These are phyloP conservation scores for Suhomyces anneliseae DNA, from an alignment of 1,139 yeast genomes.

Conservation along the genomic window DNA sequence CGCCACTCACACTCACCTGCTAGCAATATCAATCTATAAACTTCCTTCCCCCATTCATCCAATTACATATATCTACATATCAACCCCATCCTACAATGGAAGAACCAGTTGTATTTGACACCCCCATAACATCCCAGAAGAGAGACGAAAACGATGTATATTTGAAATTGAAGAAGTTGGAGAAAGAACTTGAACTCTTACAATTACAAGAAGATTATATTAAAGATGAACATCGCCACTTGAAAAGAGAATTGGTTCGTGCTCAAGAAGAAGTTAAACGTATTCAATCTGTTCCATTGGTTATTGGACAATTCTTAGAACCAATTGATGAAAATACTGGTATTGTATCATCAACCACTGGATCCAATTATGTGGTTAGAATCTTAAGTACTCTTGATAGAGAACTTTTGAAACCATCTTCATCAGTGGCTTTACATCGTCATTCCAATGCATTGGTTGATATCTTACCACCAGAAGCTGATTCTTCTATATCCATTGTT, in stretches of 20 bases:
- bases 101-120: conserved; percentile 24
- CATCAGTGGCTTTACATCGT: conserved; percentile 96
- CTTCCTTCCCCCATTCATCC: background rate
- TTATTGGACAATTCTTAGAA: conserved; percentile 96
- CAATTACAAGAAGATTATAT: conserved; percentile 92
- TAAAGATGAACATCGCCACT: conserved; percentile 95
- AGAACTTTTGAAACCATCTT: conserved; percentile 89
- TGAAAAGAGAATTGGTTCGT: conserved; percentile 88
- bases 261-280: conserved; percentile 99
- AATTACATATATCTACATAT: conserved; percentile 2
- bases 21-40: conserved; percentile 1
- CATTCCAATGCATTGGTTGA: conserved; percentile 97
- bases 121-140: conserved; percentile 14
- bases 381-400: conserved; percentile 92
- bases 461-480: conserved; percentile 98
- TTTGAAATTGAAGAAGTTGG: conserved; percentile 78
- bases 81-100: conserved; percentile 17
- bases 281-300: conserved; percentile 95
- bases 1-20: conserved; percentile 13
- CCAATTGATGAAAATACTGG: conserved; percentile 97
- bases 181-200: conserved; percentile 83
- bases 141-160: conserved; percentile 66
- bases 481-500: conserved; percentile 90
- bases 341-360: conserved; percentile 95
- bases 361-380: conserved; percentile 94